Conservation (phyloP, 495 filamentous ascomycete species). For the Jackrogersella minutella region DNA sequence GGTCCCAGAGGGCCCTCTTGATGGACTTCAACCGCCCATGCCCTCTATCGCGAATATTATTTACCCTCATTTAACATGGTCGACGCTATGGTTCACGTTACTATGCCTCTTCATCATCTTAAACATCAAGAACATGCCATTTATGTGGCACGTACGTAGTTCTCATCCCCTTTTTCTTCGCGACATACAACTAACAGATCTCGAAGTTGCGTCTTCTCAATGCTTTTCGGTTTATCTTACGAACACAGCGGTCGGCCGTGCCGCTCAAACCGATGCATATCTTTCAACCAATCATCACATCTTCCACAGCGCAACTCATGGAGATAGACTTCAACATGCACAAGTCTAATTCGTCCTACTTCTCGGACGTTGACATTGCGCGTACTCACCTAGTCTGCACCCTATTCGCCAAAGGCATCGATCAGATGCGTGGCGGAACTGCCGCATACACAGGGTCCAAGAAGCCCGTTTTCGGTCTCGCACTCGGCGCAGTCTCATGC, state of each 20-base stretch:
- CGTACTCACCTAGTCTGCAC: constrained; percentile 69
- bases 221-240: constrained; percentile 43
- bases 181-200: not conserved
- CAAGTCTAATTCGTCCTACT: constrained; percentile 78
- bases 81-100: constrained; percentile 37
- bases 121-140: constrained; percentile 39
- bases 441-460: constrained; percentile 54
- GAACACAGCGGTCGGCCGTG: constrained; percentile 41
- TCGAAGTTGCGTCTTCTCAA: constrained; percentile 39
- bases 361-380: constrained; percentile 74
- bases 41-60: constrained; percentile 25
- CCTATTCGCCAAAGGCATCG: constrained; percentile 66
- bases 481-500: constrained; percentile 70
- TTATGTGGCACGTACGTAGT: constrained; percentile 40
- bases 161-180: not conserved
- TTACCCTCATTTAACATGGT: constrained; percentile 38
- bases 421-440: constrained; percentile 51
- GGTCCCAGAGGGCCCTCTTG: constrained; percentile 14
- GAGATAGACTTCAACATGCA: constrained; percentile 51
- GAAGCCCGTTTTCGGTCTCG: constrained; percentile 52
- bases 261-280: constrained; percentile 37
- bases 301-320: constrained; percentile 45
- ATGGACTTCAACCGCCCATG: constrained; percentile 13
- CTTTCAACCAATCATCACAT: constrained; percentile 47
- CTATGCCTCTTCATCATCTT: constrained; percentile 33